A percentile compares a stretch with the other conserved stretches of the same genome.
phyloP scores from a whole-genome alignment of 2,329 filamentous ascomycete genomes.

The Pseudohalonectria lignicola region DNA sequence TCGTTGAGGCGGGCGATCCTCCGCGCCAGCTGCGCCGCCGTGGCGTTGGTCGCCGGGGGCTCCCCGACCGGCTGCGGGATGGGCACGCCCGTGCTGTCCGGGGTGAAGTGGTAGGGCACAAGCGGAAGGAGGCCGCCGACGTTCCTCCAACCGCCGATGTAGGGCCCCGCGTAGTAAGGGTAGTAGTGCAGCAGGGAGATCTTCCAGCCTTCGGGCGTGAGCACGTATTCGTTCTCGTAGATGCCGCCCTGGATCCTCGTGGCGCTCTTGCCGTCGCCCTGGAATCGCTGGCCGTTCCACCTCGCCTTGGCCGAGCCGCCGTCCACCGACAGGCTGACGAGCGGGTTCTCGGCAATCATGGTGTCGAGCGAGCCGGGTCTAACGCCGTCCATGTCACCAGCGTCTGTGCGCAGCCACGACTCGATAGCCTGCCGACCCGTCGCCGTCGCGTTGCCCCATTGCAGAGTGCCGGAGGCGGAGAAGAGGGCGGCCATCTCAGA shows the following conservation, averaged over 20 bases:
- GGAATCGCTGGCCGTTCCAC: not conserved
- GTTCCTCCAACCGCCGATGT: slow-evolving; percentile 7
- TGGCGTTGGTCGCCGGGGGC: not conserved
- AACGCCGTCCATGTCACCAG: slow-evolving; percentile 7
- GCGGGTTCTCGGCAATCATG: not conserved
- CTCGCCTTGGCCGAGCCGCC: not conserved
- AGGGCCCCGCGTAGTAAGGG: slow-evolving; percentile 7
- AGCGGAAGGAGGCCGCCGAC: slow-evolving; percentile 7
- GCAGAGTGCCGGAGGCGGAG: slow-evolving; percentile 7
- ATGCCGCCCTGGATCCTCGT: slow-evolving; percentile 5
- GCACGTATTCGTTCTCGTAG: slow-evolving; percentile 9
- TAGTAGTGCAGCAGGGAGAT: slow-evolving; percentile 9
- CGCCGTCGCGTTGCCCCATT: slow-evolving; percentile 6
- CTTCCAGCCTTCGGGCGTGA: slow-evolving; percentile 3
- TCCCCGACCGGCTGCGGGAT: not conserved
- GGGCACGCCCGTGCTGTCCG: slow-evolving; percentile 6
- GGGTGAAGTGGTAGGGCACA: slow-evolving; percentile 9
- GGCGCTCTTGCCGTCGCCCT: not conserved
- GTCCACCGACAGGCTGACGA: not conserved
- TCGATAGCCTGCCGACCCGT: slow-evolving; percentile 7
- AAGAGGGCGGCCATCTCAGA: slow-evolving; percentile 8
- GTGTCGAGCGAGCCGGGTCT: slow-evolving; percentile 5
- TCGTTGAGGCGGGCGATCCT: slow-evolving; percentile 9
- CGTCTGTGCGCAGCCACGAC: slow-evolving; percentile 6
- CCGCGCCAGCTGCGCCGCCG: slow-evolving; percentile 5